These are phyloP conservation scores for Pythium aphanidermatum DNA, from an alignment of 352 stramenopile species.

Conservation along the genomic window DNA sequence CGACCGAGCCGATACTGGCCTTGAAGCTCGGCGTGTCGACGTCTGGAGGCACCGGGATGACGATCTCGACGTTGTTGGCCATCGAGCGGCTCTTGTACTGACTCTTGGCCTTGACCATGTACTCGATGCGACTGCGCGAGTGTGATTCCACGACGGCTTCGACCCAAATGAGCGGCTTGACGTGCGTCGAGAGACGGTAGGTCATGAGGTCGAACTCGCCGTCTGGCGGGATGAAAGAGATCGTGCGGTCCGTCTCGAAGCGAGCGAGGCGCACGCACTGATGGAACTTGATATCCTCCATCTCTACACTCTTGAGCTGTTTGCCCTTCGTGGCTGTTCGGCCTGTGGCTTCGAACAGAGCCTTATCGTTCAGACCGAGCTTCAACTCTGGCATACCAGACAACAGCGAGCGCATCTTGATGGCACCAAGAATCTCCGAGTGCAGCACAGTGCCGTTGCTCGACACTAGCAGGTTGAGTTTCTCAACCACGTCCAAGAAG, in stretches of 20 bases:
- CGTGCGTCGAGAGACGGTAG: conserved; percentile 96
- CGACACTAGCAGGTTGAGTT: conserved; percentile 94
- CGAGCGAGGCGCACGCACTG: conserved; percentile 97
- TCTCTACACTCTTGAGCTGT: conserved; percentile 87
- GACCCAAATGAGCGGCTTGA: conserved; percentile 99
- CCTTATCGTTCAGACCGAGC: conserved; percentile 99
- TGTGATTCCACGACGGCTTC: conserved; percentile 98
- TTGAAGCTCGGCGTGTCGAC: conserved; percentile 99
- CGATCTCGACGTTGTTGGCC: conserved; percentile 99
- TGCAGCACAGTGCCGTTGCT: conserved; percentile 97
- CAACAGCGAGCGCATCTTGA: conserved; percentile 99
- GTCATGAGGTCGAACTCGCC: conserved; percentile 99
- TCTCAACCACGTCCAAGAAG: conserved; percentile 99
- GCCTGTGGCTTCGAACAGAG: conserved; percentile 98
- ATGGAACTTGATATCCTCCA: conserved; percentile 99
- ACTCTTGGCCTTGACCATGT: conserved; percentile 98
- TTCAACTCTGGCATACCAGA: conserved; percentile 99
- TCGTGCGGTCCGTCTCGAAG: conserved; percentile 99
- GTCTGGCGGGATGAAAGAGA: conserved; percentile 99
- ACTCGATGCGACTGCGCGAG: conserved; percentile 96
- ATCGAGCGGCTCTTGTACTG: conserved; percentile 99
- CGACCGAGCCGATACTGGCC: conserved; percentile 95
- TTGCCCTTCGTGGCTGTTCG: conserved; percentile 88
- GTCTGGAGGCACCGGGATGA: conserved; percentile 98
- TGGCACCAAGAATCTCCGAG: conserved; percentile 96